Evolutionary conservation across 768 basidiomycete species (phyloP).

Genomic region (Chalciporus pseudorubinellus): DNA sequence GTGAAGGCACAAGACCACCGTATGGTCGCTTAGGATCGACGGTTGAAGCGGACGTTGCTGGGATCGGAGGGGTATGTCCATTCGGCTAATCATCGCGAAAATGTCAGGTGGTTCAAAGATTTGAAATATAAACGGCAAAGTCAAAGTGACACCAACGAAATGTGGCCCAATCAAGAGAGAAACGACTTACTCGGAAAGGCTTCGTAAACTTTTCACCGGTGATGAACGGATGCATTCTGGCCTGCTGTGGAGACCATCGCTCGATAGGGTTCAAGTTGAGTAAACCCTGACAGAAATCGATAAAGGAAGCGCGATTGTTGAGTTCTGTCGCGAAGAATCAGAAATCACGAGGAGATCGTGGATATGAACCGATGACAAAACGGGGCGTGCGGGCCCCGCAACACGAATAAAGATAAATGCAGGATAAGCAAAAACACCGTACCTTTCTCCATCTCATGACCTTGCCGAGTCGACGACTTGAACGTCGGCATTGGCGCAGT

Average conservation of each 20-base stretch:
- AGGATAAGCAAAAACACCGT: slow-evolving; percentile 20
- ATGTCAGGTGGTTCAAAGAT: slow-evolving; percentile 7
- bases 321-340: slow-evolving; percentile 58
- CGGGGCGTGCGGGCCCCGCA: not conserved
- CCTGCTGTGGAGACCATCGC: slow-evolving; percentile 97
- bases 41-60: slow-evolving; percentile 31
- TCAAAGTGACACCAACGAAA: not conserved
- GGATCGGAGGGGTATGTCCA: slow-evolving; percentile 33
- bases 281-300: slow-evolving; percentile 95
- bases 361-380: slow-evolving; percentile 6
- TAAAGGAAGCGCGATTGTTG: slow-evolving; percentile 90
- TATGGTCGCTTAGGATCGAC: slow-evolving; percentile 84
- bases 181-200: slow-evolving; percentile 67
- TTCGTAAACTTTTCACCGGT: slow-evolving; percentile 95
- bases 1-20: slow-evolving; percentile 89
- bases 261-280: slow-evolving; percentile 93
- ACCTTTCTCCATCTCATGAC: slow-evolving; percentile 91
- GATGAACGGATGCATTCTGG: slow-evolving; percentile 93
- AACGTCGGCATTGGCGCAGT: slow-evolving; percentile 89
- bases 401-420: not conserved
- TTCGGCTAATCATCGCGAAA: slow-evolving; percentile 45
- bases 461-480: slow-evolving; percentile 69
- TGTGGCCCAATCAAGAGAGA: not conserved
- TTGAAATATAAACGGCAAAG: not conserved
- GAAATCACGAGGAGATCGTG: not conserved